Conservation (phyloP, 1,139 yeast genomes). For the Debaryomyces subglobosus region DNA sequence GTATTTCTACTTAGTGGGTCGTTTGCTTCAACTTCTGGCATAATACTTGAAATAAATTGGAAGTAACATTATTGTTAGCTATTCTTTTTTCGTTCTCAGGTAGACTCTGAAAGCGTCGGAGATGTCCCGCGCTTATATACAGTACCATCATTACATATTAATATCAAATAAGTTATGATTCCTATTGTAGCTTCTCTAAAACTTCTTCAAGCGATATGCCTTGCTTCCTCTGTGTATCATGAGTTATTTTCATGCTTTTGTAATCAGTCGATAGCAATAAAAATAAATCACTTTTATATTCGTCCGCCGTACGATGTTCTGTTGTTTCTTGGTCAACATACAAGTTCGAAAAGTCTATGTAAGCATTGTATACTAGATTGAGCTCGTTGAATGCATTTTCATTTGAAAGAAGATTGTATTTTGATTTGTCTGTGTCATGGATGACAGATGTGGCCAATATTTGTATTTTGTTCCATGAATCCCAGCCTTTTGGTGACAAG, state of each 20-base stretch:
- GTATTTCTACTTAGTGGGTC: conserved; percentile 29
- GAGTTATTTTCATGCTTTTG: not conserved
- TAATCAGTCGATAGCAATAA: not conserved
- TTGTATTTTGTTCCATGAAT: conserved; percentile 52
- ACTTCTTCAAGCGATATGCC: not conserved
- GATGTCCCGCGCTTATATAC: not conserved
- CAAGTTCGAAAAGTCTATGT: not conserved
- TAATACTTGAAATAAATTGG: conserved; percentile 1
- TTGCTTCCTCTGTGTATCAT: not conserved
- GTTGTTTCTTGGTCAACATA: not conserved
- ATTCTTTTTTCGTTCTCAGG: not conserved
- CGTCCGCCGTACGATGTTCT: not conserved
- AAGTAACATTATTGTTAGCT: not conserved
- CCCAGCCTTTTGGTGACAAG: conserved; percentile 54
- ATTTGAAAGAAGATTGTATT: not conserved
- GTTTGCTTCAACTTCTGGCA: conserved; percentile 10
- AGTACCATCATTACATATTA: not conserved
- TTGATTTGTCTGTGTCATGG: not conserved
- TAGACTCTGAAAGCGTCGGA: not conserved
- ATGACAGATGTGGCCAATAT: conserved; percentile 39
- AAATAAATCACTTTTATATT: not conserved
- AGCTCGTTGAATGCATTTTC: conserved; percentile 9
- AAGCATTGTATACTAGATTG: conserved; percentile 6
- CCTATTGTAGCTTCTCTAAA: not conserved
- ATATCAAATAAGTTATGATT: not conserved